These are phyloP conservation scores for Verticillium longisporum DNA, from an alignment of 2,329 filamentous ascomycete species.

Conservation along the genomic window DNA sequence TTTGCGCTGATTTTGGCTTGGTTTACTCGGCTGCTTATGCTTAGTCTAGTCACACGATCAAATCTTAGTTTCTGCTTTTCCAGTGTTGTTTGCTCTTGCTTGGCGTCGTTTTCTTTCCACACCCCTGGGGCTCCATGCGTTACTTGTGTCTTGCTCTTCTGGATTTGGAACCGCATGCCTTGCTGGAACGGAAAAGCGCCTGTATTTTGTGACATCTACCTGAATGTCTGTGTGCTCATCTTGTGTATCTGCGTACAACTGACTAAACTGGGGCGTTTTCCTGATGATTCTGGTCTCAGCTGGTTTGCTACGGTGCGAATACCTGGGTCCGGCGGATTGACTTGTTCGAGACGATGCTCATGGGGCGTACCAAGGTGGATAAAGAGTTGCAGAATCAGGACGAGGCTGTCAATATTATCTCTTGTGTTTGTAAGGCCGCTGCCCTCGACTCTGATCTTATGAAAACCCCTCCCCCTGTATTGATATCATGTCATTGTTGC, in stretches of 20 bases:
- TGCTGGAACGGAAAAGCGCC: background rate
- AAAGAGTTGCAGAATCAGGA: no score
- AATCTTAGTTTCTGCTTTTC: background rate
- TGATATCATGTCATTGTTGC: no score
- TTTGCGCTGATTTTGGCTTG: background rate
- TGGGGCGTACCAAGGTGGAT: no score
- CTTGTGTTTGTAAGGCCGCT: no score
- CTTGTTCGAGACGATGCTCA: background rate
- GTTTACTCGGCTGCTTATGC: background rate
- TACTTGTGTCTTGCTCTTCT: background rate
- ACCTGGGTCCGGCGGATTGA: background rate
- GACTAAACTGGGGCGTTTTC: background rate
- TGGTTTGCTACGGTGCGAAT: background rate
- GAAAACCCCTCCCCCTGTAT: no score
- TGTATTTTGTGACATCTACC: background rate
- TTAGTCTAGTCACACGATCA: background rate
- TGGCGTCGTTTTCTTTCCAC: background rate
- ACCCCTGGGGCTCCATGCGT: background rate
- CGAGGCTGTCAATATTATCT: no score
- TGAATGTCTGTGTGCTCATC: background rate
- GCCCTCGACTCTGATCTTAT: no score
- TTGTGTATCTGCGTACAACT: background rate
- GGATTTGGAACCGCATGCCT: background rate
- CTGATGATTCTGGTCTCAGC: background rate
- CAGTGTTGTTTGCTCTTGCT: background rate